Conservation (phyloP, 169 alveolate genomes). For the Plasmodium knowlesi region DNA sequence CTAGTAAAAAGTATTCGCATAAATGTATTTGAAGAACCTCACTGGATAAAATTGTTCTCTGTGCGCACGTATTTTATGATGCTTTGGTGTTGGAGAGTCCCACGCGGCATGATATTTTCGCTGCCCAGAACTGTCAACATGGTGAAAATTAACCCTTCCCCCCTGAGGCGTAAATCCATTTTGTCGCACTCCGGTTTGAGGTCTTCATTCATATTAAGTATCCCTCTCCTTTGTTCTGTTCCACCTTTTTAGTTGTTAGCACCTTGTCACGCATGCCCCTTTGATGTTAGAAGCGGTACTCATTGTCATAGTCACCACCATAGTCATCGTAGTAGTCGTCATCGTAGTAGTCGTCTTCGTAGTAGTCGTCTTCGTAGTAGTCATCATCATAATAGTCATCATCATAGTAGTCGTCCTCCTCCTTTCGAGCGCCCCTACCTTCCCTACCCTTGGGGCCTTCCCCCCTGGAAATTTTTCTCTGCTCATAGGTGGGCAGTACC, state of each 20-base stretch:
- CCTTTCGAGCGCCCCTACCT: not conserved
- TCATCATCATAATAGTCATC: not conserved
- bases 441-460: not conserved
- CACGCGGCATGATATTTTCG: not conserved
- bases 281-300: not conserved
- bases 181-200: not conserved
- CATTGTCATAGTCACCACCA: not conserved
- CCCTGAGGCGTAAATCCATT: not conserved
- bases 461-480: not conserved
- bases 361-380: not conserved
- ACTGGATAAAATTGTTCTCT: not conserved
- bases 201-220: not conserved
- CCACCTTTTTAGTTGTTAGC: not conserved
- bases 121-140: not conserved
- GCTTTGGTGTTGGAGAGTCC: not conserved
- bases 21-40: not conserved
- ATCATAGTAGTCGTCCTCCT: conserved; percentile 3
- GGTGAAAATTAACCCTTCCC: not conserved
- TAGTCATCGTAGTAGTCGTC: not conserved
- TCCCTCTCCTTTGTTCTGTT: not conserved
- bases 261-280: not conserved
- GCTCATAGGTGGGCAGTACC: conserved; percentile 10
- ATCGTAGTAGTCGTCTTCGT: not conserved
- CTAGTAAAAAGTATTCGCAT: not conserved
- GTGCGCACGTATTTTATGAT: not conserved